These are phyloP conservation scores for Maudiozyma barnettii DNA, from an alignment of 805 yeast genomes.

Conservation along the genomic window DNA sequence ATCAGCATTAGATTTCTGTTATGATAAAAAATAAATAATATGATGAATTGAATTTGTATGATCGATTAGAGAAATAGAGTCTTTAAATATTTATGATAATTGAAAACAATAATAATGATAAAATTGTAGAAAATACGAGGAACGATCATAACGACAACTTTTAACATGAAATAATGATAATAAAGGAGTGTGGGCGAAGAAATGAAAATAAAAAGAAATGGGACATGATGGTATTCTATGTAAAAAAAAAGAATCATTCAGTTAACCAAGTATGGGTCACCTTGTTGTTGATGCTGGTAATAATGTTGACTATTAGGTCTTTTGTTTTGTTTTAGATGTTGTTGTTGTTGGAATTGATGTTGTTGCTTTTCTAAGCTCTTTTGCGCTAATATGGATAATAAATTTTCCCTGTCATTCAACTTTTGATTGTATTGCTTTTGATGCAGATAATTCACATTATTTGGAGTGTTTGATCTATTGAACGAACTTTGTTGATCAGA, in stretches of 20 bases:
- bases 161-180: too few species aligned
- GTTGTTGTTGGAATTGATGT: conserved; percentile 8
- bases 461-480: conserved; percentile 1
- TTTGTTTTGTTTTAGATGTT: conserved; percentile 7
- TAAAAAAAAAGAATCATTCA: neutral
- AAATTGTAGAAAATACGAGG: too few species aligned
- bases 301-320: conserved; percentile 6
- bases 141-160: too few species aligned
- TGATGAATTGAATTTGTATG: too few species aligned
- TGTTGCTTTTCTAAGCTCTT: conserved; percentile 18
- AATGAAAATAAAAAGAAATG: neutral
- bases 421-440: conserved; percentile 2
- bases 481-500: neutral
- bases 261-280: conserved; percentile 15
- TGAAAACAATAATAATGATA: too few species aligned
- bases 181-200: neutral
- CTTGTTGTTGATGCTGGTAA: conserved; percentile 8
- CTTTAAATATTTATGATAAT: too few species aligned
- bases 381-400: conserved; percentile 13
- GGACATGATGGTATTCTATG: neutral
- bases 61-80: too few species aligned
- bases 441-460: neutral
- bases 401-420: conserved; percentile 11
- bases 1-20: too few species aligned
- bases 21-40: too few species aligned